Evolutionary conservation across 257 asterid genomes (phyloP).

Genomic region (Penstemon barbatus): DNA sequence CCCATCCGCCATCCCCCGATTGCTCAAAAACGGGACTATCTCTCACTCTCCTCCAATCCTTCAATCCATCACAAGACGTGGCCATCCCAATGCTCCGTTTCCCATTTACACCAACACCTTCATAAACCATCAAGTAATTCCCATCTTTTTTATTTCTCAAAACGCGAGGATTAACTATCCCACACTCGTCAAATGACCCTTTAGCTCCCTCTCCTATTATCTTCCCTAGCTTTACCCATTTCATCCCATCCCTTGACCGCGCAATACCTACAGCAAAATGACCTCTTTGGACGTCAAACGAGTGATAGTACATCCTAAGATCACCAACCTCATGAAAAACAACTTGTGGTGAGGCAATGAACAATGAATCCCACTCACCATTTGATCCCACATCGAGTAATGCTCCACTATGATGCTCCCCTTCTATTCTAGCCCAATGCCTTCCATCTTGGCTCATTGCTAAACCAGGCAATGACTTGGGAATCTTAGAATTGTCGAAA

Average conservation of each 20-base stretch:
- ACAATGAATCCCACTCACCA: slow-evolving; percentile 81
- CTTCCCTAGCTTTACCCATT: slow-evolving; percentile 81
- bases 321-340: slow-evolving; percentile 65
- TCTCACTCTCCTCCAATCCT: slow-evolving; percentile 59
- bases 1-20: slow-evolving; percentile 67
- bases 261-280: slow-evolving; percentile 62
- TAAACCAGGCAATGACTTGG: slow-evolving; percentile 78
- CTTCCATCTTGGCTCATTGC: slow-evolving; percentile 97
- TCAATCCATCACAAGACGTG: slow-evolving; percentile 67
- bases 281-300: slow-evolving; percentile 49
- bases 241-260: slow-evolving; percentile 85
- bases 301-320: slow-evolving; percentile 86
- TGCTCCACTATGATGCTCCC: slow-evolving; percentile 91
- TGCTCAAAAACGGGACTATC: slow-evolving; percentile 49
- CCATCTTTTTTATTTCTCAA: slow-evolving; percentile 59
- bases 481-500: slow-evolving; percentile 19
- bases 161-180: slow-evolving; percentile 56
- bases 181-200: slow-evolving; percentile 65
- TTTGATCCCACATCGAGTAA: slow-evolving; percentile 65
- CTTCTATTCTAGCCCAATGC: slow-evolving; percentile 94
- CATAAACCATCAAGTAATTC: slow-evolving; percentile 75
- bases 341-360: slow-evolving; percentile 80
- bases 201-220: slow-evolving; percentile 45
- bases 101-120: slow-evolving; percentile 63
- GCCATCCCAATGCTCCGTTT: slow-evolving; percentile 63